Evolutionary conservation across 1,284 basidiomycete genomes (phyloP).

Genomic region (Pascua sp.): DNA sequence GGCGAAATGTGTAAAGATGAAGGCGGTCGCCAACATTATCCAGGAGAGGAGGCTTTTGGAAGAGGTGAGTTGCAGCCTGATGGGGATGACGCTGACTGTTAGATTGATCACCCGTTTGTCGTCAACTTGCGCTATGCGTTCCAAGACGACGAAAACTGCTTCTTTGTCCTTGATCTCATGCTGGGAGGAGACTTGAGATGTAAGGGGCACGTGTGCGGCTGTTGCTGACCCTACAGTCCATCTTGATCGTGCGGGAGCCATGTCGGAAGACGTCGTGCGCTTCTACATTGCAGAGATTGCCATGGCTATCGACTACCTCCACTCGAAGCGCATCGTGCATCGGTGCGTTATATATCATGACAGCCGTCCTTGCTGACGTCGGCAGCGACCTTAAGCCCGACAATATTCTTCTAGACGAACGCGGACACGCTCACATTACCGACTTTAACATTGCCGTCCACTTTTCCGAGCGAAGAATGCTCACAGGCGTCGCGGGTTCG

Average conservation of each 20-base stretch:
- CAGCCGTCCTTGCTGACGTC: background rate
- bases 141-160: conserved; percentile 96
- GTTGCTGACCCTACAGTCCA: conserved; percentile 61
- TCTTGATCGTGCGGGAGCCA: conserved; percentile 70
- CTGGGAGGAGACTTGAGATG: conserved; percentile 90
- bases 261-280: conserved; percentile 75
- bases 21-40: conserved; percentile 92
- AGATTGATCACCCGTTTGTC: conserved; percentile 85
- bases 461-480: conserved; percentile 72
- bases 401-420: conserved; percentile 87
- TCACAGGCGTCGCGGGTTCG: conserved; percentile 89
- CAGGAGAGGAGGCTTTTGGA: conserved; percentile 88
- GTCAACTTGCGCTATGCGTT: conserved; percentile 95
- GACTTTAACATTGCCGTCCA: conserved; percentile 99
- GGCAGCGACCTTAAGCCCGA: conserved; percentile 93
- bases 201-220: conserved; percentile 50
- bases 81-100: background rate
- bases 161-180: conserved; percentile 97
- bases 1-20: conserved; percentile 94
- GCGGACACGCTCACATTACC: conserved; percentile 91
- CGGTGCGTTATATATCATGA: conserved; percentile 57
- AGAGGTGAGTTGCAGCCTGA: conserved; percentile 59
- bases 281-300: conserved; percentile 91
- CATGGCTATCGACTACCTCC: conserved; percentile 81
- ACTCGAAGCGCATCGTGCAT: conserved; percentile 87